Evolutionary conservation across 371 early-diverging fungal genomes (phyloP).

Genomic region (Apophysomyces trapeziformis): DNA sequence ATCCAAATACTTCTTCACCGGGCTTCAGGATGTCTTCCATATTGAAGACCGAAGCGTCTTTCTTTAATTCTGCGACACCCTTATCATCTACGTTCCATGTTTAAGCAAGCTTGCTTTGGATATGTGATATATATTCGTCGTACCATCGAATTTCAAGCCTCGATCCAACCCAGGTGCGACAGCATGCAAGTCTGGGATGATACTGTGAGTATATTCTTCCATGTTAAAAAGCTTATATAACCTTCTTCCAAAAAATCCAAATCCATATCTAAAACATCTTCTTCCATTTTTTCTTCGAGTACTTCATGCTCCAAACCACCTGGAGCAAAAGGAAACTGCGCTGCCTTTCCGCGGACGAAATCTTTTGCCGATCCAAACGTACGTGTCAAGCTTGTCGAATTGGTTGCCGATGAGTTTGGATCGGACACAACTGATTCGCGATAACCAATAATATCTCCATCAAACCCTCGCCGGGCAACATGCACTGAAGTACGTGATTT

Average conservation of each 20-base stretch:
- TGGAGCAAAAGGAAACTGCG: slow-evolving; percentile 83
- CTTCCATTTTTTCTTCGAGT: slow-evolving; percentile 34
- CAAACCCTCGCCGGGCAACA: slow-evolving; percentile 54
- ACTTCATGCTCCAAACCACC: slow-evolving; percentile 64
- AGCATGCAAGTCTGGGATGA: slow-evolving; percentile 23
- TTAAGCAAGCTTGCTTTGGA: neutral
- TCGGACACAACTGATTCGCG: slow-evolving; percentile 44
- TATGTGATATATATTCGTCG: neutral
- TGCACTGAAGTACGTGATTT: slow-evolving; percentile 50
- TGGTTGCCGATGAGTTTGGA: slow-evolving; percentile 60
- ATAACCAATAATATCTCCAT: slow-evolving; percentile 58
- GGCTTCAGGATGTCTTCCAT: slow-evolving; percentile 63
- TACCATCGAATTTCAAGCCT: slow-evolving; percentile 57
- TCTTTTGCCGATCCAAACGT: slow-evolving; percentile 64
- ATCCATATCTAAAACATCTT: slow-evolving; percentile 31
- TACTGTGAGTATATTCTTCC: neutral
- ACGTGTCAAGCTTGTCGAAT: slow-evolving; percentile 77
- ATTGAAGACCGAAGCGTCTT: slow-evolving; percentile 43
- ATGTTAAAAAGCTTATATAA: neutral
- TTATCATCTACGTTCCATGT: slow-evolving; percentile 13
- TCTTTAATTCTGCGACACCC: slow-evolving; percentile 14
- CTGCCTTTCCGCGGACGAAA: slow-evolving; percentile 77
- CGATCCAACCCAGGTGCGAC: slow-evolving; percentile 72
- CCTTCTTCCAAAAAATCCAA: slow-evolving; percentile 36
- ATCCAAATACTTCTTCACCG: slow-evolving; percentile 40